Evolutionary conservation across 2,329 filamentous ascomycete species (phyloP), one percentile per base, ranked within the genome.

Genomic region (Pyrenophora tritici-repentis): DNA sequence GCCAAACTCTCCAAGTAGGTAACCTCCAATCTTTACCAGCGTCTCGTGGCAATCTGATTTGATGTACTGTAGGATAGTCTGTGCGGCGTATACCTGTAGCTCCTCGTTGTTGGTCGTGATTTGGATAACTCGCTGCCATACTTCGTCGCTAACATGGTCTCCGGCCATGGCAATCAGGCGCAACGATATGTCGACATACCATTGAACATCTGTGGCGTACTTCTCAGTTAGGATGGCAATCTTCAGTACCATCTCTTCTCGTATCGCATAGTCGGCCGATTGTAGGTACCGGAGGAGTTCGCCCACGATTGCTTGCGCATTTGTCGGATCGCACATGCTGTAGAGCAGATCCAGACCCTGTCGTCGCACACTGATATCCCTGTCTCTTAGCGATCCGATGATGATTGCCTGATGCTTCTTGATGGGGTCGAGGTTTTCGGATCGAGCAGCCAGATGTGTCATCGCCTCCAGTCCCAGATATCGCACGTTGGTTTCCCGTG

Each of bases 31-130:
- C 79, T 97, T 99, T 66, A 99, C 91, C 53, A 99, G 76, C 2
- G 93, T 99, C 77, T 99, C 94, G 67, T 99, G 94, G 73, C 92
- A 97, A 72, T 93, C 89, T 54, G 96, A 90, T 73, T 96, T 96
- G 73, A 97, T 82, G 68, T 97, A 96, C 61, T 93, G 88, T 34
- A 99, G 78, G 17, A 94, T 91, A 64, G 95, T 95, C 70, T 96
- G 90, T 4, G 94, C 91, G 1, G 94, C 94, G 71, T 99, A 99
- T 0, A 96, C 88, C 75, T 99, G 94, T 9, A 99, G 82, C 73
- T 97, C 93, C 74, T 99, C 94, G 73, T 99, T 99, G 79, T 99
- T 99, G 47, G 94, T 97, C 52, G 97, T 92, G 63, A 99, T 97
- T 73, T 99, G 94, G 57, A 96, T 97, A 48, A 99, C 93, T 64